These are phyloP conservation scores for Cetradonia linearis DNA, from an alignment of 495 filamentous ascomycete genomes.

Conservation along the genomic window DNA sequence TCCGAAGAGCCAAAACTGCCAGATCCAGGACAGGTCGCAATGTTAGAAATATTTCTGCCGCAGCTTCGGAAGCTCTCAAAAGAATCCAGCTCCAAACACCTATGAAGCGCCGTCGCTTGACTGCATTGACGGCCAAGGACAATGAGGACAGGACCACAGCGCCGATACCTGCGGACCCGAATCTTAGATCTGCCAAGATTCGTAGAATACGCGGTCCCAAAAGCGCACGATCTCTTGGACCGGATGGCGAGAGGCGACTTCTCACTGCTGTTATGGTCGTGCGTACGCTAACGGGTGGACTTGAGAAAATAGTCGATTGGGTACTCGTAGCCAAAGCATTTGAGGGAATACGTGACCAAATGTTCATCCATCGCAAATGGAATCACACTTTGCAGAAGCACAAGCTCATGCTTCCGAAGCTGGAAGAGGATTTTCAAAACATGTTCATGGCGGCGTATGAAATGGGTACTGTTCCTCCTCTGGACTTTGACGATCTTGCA, in stretches of 20 bases:
- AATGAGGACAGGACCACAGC: background rate
- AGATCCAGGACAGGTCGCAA: background rate
- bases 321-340: slow-evolving; percentile 56
- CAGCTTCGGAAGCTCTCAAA: slow-evolving; percentile 5
- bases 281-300: slow-evolving; percentile 61
- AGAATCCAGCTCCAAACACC: background rate
- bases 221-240: slow-evolving; percentile 9
- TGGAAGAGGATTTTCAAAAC: slow-evolving; percentile 69
- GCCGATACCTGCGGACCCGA: background rate
- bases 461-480: slow-evolving; percentile 49
- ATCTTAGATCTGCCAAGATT: slow-evolving; percentile 11
- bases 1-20: background rate
- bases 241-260: slow-evolving; percentile 33
- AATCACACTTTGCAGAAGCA: slow-evolving; percentile 46
- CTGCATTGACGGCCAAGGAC: background rate
- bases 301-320: slow-evolving; percentile 63
- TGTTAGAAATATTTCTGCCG: slow-evolving; percentile 5
- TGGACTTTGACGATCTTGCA: slow-evolving; percentile 62
- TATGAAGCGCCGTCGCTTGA: slow-evolving; percentile 17
- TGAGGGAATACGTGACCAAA: slow-evolving; percentile 43
- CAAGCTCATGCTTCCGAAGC: slow-evolving; percentile 50
- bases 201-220: slow-evolving; percentile 18
- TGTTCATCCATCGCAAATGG: slow-evolving; percentile 52
- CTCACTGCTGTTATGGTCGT: slow-evolving; percentile 65
- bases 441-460: slow-evolving; percentile 69